Percentiles rank a stretch among this genome's conserved stretches.
Evolutionary conservation across 2,329 filamentous ascomycete genomes (phyloP).

Genomic region (Rugonectria rugulosa): DNA sequence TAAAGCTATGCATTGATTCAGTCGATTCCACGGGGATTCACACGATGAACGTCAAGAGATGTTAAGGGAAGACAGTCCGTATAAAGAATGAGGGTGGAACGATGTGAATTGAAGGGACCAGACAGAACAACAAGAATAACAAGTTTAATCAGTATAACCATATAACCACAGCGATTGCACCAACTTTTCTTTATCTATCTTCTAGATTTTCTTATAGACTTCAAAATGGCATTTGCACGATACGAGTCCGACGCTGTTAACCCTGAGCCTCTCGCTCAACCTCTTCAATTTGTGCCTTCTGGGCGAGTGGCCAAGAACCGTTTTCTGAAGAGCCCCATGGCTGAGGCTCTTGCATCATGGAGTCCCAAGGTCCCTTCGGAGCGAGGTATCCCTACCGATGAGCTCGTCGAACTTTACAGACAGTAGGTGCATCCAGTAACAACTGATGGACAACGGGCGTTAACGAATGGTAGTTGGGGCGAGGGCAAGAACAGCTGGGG

Average conservation of each 20-base stretch:
- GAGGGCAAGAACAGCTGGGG: slow-evolving; percentile 64
- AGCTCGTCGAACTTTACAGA: slow-evolving; percentile 63
- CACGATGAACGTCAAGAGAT: too few relatives aligned
- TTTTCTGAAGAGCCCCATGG: slow-evolving; percentile 73
- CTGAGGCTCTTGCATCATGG: slow-evolving; percentile 69
- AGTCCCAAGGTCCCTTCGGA: slow-evolving; percentile 57
- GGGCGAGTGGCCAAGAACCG: slow-evolving; percentile 65
- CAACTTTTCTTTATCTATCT: neutral
- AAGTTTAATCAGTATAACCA: too few relatives aligned
- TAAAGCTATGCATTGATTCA: neutral
- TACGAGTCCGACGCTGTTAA: slow-evolving; percentile 29
- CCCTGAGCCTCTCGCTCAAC: slow-evolving; percentile 46
- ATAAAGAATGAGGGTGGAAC: slow-evolving; percentile 3
- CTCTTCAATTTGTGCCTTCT: slow-evolving; percentile 54
- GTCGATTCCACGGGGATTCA: slow-evolving; percentile 5
- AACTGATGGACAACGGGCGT: neutral
- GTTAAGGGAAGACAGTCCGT: neutral
- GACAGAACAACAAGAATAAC: neutral
- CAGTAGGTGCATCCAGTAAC: slow-evolving; percentile 49
- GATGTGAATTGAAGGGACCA: neutral
- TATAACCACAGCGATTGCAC: neutral
- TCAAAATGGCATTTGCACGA: slow-evolving; percentile 25
- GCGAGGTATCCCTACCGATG: slow-evolving; percentile 52
- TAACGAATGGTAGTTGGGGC: slow-evolving; percentile 25
- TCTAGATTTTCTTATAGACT: neutral